These are phyloP conservation scores for Citrullus mucosospermus DNA, from an alignment of 306 rosid species.

Conservation along the genomic window DNA sequence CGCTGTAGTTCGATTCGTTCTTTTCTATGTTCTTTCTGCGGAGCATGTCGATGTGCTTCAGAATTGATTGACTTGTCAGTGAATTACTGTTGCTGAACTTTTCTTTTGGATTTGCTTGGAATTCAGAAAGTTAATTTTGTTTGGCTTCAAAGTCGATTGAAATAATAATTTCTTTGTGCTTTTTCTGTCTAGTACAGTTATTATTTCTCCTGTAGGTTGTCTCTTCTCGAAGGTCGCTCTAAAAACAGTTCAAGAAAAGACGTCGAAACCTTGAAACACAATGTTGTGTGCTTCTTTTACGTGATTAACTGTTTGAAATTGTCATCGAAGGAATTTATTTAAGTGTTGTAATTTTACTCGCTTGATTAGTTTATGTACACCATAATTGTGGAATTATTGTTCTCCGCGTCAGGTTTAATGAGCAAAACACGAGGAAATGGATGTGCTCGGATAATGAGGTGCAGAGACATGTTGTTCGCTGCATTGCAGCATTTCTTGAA, in stretches of 20 bases:
- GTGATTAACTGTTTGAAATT: not conserved
- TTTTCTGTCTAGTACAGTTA: not conserved
- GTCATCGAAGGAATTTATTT: not conserved
- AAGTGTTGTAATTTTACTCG: not conserved
- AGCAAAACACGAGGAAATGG: conserved; percentile 43
- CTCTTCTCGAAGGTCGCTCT: not conserved
- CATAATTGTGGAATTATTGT: not conserved
- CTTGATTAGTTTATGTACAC: not conserved
- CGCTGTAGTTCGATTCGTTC: not conserved
- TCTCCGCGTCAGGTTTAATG: conserved; percentile 25
- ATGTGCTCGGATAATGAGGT: conserved; percentile 58
- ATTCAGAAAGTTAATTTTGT: not conserved
- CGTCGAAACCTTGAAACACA: not conserved
- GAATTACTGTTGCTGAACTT: not conserved
- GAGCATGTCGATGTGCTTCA: not conserved
- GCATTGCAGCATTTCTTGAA: conserved; percentile 51
- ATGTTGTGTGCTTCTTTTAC: not conserved
- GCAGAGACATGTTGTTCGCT: conserved; percentile 57
- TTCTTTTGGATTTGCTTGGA: not conserved
- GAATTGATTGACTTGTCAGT: not conserved
- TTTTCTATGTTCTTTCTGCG: not conserved
- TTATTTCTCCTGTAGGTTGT: not conserved
- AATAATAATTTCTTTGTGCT: not conserved
- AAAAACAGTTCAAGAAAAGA: not conserved
- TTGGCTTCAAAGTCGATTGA: not conserved